Evolutionary conservation across 768 basidiomycete genomes (phyloP), one percentile per base, ranked within the genome.

Genomic region (Termitomyces sp.): DNA sequence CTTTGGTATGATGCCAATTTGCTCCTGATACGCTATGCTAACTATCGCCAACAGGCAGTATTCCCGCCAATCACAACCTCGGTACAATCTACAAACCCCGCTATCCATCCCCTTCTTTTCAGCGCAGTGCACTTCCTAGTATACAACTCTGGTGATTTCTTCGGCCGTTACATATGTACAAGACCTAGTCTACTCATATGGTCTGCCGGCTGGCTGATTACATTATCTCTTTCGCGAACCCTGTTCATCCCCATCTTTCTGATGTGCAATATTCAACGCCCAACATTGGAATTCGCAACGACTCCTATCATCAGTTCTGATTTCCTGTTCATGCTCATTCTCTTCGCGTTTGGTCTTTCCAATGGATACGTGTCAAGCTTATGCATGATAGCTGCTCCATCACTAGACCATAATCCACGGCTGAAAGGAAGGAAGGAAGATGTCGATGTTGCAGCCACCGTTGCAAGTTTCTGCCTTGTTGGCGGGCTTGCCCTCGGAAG

Each of bases 31-130:
- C 55, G 12, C 39, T 57, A 16, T 3, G 41, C 44, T 58, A 31
- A 61, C 42, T 62, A 52, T 51, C 58, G 37, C 59, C 30, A 45
- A 33, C 47, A 96, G 94, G 81, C 93, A 33, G 87, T 95, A 49
- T 96, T 83, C 73, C 95, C 95, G 5, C 82, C 94, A 0, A 88
- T 94, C 61, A 95, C 95, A 2, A 82, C 87, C 5, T 89, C 88
- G 0, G 83, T 97, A 54, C 70, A 72, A 42, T 82, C 95, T 3
- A 84, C 82, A 15, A 87, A 87, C 61, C 79, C 82, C 2, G 68
- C 70, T 27, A 83, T 80, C 42, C 91, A 94, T 63, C 91, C 93
- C 0, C 76, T 94, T n/a, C 77, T 96, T 30, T 97, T 97, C 75
- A 87, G 75, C 59, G 80, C 88, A 4, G 59, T 88, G 31, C 91